Evolutionary conservation across 2,329 filamentous ascomycete genomes (phyloP), one percentile per base, ranked within the genome.

Genomic region (Aschersonia sp.): DNA sequence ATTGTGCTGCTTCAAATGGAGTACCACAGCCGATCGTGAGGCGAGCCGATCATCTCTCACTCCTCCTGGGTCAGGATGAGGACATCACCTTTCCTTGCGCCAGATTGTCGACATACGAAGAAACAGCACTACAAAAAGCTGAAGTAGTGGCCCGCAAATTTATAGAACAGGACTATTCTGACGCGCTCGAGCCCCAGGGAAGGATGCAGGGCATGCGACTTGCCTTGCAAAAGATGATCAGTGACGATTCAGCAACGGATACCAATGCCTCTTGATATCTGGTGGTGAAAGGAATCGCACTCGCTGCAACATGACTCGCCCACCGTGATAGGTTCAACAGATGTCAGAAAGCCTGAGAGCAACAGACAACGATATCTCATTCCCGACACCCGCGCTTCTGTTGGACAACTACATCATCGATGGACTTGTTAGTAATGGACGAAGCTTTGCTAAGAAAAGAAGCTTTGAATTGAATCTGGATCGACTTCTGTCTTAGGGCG

Each of bases 1-100:
- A 77, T 63, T 97, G 92, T 59, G 92, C 92, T 31, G 80, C 81
- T 3, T 77, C 94, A 62, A 96, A 94, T 56, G 89, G 89, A 1
- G 80, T 98, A 10, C 82, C 87, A 31, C 58, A 66, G 20, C 71
- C 74, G 4, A 77, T 97, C 7, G 75, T 96, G 5, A 68, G 82
- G 12, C 78, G 89, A 48, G 89, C 91, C 0, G 82, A 88, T 53
- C 75, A 82, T 5, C 72, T 98, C 38, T 78, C 84, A 29, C 62
- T 78, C 5, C 68, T 92, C 12, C 70, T 84, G 35, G 77, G 78
- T 12, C 77, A 73, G 46, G 85, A 88, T 5, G 84, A 91, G 58
- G 85, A 94, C 61, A 69, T 97, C 2, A 76, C 83, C 5, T 74
- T 78, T 31, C 77, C 80, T 28, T 95, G 85, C 62, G 78, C 84